Evolutionary conservation across 345 rosid species (phyloP).

Genomic region (Brassica rapa): DNA sequence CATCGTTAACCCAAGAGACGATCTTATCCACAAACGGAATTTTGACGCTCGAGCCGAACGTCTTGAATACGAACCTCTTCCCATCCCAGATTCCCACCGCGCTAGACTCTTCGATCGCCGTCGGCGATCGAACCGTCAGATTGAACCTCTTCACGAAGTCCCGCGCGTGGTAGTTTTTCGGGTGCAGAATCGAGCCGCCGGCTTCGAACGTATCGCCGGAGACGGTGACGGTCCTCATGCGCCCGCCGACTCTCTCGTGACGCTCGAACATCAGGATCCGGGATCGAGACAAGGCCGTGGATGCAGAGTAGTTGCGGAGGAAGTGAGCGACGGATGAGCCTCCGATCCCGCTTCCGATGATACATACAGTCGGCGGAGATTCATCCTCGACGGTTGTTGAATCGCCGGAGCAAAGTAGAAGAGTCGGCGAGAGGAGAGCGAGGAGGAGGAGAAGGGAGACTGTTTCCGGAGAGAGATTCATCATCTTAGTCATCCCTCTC

Average conservation of each 20-base stretch:
- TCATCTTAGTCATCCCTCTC: slow-evolving; percentile 27
- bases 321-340: slow-evolving; percentile 93
- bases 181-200: slow-evolving; percentile 90
- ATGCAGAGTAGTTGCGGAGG: slow-evolving; percentile 60
- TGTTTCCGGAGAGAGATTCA: slow-evolving; percentile 16
- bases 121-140: slow-evolving; percentile 49
- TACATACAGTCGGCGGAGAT: slow-evolving; percentile 55
- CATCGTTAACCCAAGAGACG: slow-evolving; percentile 57
- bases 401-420: slow-evolving; percentile 30
- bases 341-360: slow-evolving; percentile 84
- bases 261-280: slow-evolving; percentile 68
- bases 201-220: slow-evolving; percentile 78
- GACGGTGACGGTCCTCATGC: slow-evolving; percentile 71
- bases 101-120: slow-evolving; percentile 47
- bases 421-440: slow-evolving; percentile 23
- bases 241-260: slow-evolving; percentile 73
- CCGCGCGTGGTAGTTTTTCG: slow-evolving; percentile 73
- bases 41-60: slow-evolving; percentile 43
- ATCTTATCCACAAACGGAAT: slow-evolving; percentile 56
- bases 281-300: slow-evolving; percentile 21
- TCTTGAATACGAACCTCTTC: slow-evolving; percentile 61
- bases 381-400: neutral
- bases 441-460: slow-evolving; percentile 30
- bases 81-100: slow-evolving; percentile 88
- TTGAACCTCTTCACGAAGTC: slow-evolving; percentile 58